Percentiles rank a stretch among this genome's conserved stretches.
Conservation (phyloP, 169 alveolate genomes). For the Plasmodium gonderi region DNA sequence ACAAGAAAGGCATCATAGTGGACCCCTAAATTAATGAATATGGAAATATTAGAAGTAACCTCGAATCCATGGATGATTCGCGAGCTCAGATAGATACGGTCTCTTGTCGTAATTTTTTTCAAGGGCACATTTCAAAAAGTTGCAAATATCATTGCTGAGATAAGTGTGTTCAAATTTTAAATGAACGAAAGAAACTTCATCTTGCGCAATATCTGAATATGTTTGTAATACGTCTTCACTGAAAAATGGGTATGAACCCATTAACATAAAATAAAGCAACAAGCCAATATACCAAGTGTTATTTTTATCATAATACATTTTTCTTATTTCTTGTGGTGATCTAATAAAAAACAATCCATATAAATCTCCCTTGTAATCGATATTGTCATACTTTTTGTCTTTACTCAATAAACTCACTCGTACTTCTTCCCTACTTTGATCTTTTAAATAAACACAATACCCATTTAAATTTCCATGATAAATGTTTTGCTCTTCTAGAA, state of each 20-base stretch:
- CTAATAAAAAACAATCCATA: conserved; percentile 66
- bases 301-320: conserved; percentile 36
- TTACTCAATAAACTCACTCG: conserved; percentile 57
- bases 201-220: conserved; percentile 7
- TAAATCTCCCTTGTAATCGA: conserved; percentile 63
- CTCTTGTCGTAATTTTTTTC: conserved; percentile 48
- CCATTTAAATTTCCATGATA: conserved; percentile 69
- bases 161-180: conserved; percentile 14
- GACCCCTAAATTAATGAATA: too few species aligned
- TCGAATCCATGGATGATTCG: conserved; percentile 62
- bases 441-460: conserved; percentile 48
- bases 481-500: conserved; percentile 33
- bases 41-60: neutral
- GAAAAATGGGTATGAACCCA: conserved; percentile 53
- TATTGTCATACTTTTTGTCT: conserved; percentile 47
- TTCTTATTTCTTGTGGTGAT: conserved; percentile 67
- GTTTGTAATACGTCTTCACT: conserved; percentile 17
- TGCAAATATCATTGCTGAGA: neutral
- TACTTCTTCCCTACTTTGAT: conserved; percentile 16
- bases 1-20: too few species aligned
- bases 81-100: neutral
- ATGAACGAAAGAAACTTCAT: conserved; percentile 19
- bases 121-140: conserved; percentile 13
- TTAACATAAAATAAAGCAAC: conserved; percentile 27
- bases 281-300: conserved; percentile 71